Base-by-base conservation (phyloP, 2,329 filamentous ascomycete species). In the Aureobasidium sp. region DNA sequence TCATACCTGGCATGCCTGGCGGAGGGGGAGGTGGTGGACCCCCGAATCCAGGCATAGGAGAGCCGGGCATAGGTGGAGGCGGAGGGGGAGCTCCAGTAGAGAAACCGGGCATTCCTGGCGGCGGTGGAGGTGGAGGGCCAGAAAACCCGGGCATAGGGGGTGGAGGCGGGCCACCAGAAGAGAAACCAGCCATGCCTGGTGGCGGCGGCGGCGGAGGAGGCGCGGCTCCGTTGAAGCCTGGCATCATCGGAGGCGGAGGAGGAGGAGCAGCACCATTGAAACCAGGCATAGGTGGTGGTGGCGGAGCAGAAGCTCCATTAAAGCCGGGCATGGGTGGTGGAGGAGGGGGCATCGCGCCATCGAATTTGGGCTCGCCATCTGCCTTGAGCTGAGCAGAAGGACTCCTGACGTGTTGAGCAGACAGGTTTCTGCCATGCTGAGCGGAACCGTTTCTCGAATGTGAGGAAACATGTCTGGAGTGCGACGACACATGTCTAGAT, bases 91-190 rank as follows among this genome's bases (percentile, higher is more conserved):
- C 66, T 36, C 37, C 64, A 25, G 66, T 73, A 69, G 72, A 71
- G 69, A 78, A 77, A 49, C 77, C 77, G 59, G 79, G 79, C 76
- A 79, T 77, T 57, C 55, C 55, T n/a, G 55, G 55, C 14, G 77
- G 76, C 3, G 87, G 87, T 7, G 87, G 86, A 2, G 82, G 82
- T 0, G 82, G 81, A 4, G 82, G 82, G 63, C 65, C 65, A 9
- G 79, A 77, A 17, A 73, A 74, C 9, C 81, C 81, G 31, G 82
- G 81, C 74, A 81, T 76, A 34, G 79, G 77, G 44, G 79, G 78
- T 3, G 79, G 78, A 31, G 78, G 76, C 12, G 68, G 65, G 29
- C 29, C 64, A 29, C 67, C 74, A 69, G 71, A 69, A 68, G 70
- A 47, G 68, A 78, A 77, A 52, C 77, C 77, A 62, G 79, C 79